Base-by-base conservation (phyloP, 805 yeast species). In the Metschnikowia corniflorae region DNA sequence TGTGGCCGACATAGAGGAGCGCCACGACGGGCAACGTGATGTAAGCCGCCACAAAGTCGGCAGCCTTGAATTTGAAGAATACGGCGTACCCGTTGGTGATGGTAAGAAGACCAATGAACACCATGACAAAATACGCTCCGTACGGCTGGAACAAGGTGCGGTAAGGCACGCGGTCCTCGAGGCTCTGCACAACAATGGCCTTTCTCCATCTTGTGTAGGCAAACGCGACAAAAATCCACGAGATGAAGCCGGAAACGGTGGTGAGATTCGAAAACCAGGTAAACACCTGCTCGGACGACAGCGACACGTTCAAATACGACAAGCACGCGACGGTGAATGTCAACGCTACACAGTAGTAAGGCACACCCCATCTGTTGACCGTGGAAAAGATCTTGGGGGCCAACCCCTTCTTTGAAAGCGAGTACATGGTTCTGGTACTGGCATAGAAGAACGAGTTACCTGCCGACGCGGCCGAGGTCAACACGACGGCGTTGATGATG, bases 31-130 rank as follows among this genome's bases (percentile, higher is more conserved):
- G 85, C 32, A 82, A 53, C 0, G 87, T 81, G 42, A 82, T 68
- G 58, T 82, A 82, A 7, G 88, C 83, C 22, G 89, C 88, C 33
- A 82, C 60, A 49, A 82, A 82, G 55, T 79, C 80, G 6, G 74
- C 57, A 1, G 58, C 71, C 10, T 66, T 69, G 67, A 79, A 80
- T 14, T 68, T 68, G 42, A 82, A 71, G 58, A 82, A 82, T 5
- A 77, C 81, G 3, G 74, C 80, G 53, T 79, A 83, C 39, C 89
- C 89, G 49, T 83, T 82, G n/a, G 88, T 81, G 30, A 83, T 34
- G 20, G 80, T 63, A 35, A 83, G 51, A n/a, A 83, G 20, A 5
- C 68, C 40, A 38, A 80, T 69, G 43, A 78, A 56, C 26, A 65
- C 47, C 22, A 80, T 58, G 6, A 77, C 71, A 42, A 73, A 73